phyloP scores from a whole-genome alignment of 208 protist genomes.

The Trypanosoma caninum region DNA sequence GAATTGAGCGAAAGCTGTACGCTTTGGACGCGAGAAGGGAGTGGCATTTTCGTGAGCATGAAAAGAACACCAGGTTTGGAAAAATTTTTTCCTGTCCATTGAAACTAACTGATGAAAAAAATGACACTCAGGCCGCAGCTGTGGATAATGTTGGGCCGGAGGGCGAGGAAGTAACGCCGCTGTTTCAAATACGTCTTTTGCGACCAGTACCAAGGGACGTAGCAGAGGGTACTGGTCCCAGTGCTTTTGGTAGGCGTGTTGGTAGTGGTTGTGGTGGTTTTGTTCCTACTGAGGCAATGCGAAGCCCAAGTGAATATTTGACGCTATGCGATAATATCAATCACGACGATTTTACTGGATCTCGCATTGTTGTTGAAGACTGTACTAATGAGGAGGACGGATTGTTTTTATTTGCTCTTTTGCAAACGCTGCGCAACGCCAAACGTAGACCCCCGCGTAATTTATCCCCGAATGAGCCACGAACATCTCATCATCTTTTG shows the following conservation, averaged over 20 bases:
- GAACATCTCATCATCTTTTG: constrained; percentile 8
- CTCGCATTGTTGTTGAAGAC: constrained; percentile 33
- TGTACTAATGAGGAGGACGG: constrained; percentile 43
- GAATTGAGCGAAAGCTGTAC: constrained; percentile 59
- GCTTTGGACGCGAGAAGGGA: constrained; percentile 62
- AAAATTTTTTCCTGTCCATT: constrained; percentile 22
- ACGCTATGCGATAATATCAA: constrained; percentile 63
- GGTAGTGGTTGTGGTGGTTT: too few species aligned
- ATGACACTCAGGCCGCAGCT: not conserved
- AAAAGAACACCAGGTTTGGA: not conserved
- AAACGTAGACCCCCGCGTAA: constrained; percentile 33
- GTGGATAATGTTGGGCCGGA: not conserved
- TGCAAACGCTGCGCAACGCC: constrained; percentile 61
- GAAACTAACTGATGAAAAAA: not conserved
- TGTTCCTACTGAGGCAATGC: not conserved
- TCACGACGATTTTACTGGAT: constrained; percentile 44
- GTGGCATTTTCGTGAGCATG: constrained; percentile 64
- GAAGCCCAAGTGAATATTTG: constrained; percentile 51
- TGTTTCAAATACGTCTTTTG: constrained; percentile 17
- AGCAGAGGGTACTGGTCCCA: not conserved
- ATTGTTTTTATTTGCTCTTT: constrained; percentile 44
- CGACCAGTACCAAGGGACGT: constrained; percentile 1
- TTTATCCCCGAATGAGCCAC: not conserved
- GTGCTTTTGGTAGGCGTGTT: not conserved
- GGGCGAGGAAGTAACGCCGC: constrained; percentile 2